phyloP scores from a whole-genome alignment of 495 filamentous ascomycete genomes.

The Lepraria neglecta region DNA sequence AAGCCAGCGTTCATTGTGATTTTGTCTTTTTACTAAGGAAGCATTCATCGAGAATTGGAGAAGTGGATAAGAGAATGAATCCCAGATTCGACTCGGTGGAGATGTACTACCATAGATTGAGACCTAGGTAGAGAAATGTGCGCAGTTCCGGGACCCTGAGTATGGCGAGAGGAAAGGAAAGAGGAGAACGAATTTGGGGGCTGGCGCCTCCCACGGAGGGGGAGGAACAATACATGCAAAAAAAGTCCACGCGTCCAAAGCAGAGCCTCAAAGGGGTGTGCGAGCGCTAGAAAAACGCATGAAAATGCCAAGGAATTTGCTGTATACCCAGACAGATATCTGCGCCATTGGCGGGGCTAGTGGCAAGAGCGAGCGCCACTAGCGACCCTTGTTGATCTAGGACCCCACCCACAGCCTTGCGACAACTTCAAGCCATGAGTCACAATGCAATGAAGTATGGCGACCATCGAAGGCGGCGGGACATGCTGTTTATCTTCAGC shows the following conservation, averaged over 20 bases:
- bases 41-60: background rate
- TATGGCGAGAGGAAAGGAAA: too few relatives aligned
- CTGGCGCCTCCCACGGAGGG: background rate
- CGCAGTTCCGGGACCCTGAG: too few relatives aligned
- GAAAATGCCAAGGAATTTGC: background rate
- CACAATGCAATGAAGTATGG: too few relatives aligned
- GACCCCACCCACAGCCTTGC: too few relatives aligned
- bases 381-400: background rate
- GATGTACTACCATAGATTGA: too few relatives aligned
- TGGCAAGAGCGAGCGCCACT: background rate
- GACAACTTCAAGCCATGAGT: too few relatives aligned
- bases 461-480: too few relatives aligned
- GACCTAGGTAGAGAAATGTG: too few relatives aligned
- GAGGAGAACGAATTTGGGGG: too few relatives aligned
- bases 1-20: background rate
- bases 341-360: background rate
- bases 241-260: background rate
- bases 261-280: background rate
- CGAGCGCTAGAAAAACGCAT: background rate
- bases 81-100: too few relatives aligned
- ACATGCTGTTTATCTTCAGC: too few relatives aligned
- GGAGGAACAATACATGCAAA: too few relatives aligned
- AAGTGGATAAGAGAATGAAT: background rate
- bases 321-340: background rate
- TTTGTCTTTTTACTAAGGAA: background rate